A percentile compares a stretch with the other conserved stretches of the same genome.
These are phyloP conservation scores for Hyphodiscus hymeniophilus DNA, from an alignment of 495 filamentous ascomycete genomes.

Conservation along the genomic window DNA sequence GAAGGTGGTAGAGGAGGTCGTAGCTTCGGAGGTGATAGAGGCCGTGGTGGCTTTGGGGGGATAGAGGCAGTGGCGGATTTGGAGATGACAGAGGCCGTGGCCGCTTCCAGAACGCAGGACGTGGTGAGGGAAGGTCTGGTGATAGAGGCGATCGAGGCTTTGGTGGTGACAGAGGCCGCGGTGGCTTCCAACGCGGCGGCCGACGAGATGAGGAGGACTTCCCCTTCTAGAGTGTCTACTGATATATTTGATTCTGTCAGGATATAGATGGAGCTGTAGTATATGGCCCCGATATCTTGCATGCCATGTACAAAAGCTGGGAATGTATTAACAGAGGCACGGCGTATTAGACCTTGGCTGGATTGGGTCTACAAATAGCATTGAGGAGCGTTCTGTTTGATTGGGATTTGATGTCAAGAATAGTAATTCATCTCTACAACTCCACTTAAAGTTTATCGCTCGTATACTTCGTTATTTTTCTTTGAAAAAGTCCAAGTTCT, in stretches of 20 bases:
- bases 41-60: conserved; percentile 17
- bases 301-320: conserved; percentile 7
- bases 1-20: too few relatives aligned
- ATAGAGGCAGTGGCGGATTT: conserved; percentile 5
- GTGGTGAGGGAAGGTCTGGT: conserved; percentile 6
- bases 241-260: not conserved
- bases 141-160: not conserved
- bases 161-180: too few relatives aligned
- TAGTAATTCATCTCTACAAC: conserved; percentile 9
- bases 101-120: too few relatives aligned
- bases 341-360: conserved; percentile 5
- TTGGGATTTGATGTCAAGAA: not conserved
- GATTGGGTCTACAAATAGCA: conserved; percentile 10
- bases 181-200: not conserved
- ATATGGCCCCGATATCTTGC: not conserved
- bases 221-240: too few relatives aligned
- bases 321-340: conserved; percentile 5
- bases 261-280: not conserved
- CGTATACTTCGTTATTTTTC: too few relatives aligned
- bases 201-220: not conserved
- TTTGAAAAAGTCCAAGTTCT: too few relatives aligned
- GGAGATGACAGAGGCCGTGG: conserved; percentile 1
- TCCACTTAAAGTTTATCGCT: too few relatives aligned
- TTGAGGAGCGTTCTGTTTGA: conserved; percentile 13
- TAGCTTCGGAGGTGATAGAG: not conserved